Evolutionary conservation across 768 basidiomycete species (phyloP), one percentile per base, ranked within the genome.

Genomic region (Coprinopsis sp.): DNA sequence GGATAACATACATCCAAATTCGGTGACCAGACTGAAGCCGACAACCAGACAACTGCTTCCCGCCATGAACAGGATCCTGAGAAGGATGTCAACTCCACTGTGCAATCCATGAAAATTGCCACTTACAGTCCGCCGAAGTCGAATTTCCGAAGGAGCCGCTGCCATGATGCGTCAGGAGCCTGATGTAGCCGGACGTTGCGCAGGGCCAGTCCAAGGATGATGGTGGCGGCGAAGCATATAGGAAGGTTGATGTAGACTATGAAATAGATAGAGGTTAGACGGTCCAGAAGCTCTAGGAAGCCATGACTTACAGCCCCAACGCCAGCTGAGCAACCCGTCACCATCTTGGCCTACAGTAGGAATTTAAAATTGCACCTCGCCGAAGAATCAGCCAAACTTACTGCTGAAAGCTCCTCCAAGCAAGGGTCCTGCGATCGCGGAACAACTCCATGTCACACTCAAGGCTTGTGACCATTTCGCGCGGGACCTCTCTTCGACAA

Each of bases 401-500:
- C 85, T 71, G 58, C 88, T 89, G 66, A 91, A 91, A 47, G 84
- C 55, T 24, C 89, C 89, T 28, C 89, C 89, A n/a, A 91, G 68
- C 13, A 91, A 64, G 18, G 89, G 89, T 4, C 90, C 89, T 37
- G 88, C 87, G 51, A 91, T 63, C 27, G 89, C 89, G 33, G 89
- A 91, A 60, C 84, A 87, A 50, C 83, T 82, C 89, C 89, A 91
- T 29, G 89, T 91, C 44, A 90, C 62, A 53, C 88, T 90, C 25
- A 91, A 73, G 16, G 87, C 87, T 62, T 87, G 86, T 10, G 86
- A 88, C 89, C 87, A 91, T 61, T 81, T 87, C 39, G 87, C 83
- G 47, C 87, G 79, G 49, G 75, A 68, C 50, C 68, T 71, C 23
- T 80, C 73, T 61, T 83, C 79, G 33, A 91, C 89, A 49, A 92